A percentile compares a stretch with the other conserved stretches of the same genome.
Evolutionary conservation across 1,284 basidiomycete genomes (phyloP).

Genomic region (Apiotrichum sp.): DNA sequence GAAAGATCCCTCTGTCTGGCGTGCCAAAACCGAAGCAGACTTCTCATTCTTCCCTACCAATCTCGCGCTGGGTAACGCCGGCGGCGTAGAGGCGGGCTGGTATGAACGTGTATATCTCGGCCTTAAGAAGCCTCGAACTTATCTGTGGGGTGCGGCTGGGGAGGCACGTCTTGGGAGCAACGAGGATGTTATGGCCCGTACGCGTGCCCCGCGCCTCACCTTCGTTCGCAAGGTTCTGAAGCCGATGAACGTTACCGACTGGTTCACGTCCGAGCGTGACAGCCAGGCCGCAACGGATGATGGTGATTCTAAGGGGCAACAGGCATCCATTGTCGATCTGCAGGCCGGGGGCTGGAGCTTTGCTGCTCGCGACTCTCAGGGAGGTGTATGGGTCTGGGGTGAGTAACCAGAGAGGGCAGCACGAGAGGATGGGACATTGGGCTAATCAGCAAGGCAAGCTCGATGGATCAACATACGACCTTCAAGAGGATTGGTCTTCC

Average conservation of each 20-base stretch:
- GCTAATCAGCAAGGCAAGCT: constrained; percentile 3
- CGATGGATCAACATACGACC: constrained; percentile 56
- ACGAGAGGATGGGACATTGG: too few relatives aligned
- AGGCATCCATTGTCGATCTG: constrained; percentile 53
- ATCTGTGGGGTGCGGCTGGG: constrained; percentile 69
- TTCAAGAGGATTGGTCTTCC: constrained; percentile 45
- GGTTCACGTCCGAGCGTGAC: background rate
- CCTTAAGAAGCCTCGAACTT: constrained; percentile 56
- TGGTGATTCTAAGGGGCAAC: background rate
- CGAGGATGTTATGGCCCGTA: background rate
- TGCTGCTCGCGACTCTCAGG: constrained; percentile 56
- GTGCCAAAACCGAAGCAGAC: constrained; percentile 61
- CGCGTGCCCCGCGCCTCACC: background rate
- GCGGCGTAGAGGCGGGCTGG: constrained; percentile 46
- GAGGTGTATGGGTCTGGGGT: constrained; percentile 79
- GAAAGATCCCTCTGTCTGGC: constrained; percentile 75
- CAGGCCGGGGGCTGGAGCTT: constrained; percentile 66
- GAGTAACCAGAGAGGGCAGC: constrained; percentile 9
- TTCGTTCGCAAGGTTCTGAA: background rate
- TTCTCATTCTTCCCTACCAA: constrained; percentile 62
- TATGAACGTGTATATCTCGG: constrained; percentile 75
- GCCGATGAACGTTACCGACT: constrained; percentile 4
- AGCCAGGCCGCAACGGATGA: background rate
- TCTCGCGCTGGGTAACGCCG: constrained; percentile 18
- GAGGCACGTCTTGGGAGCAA: constrained; percentile 21